These are phyloP conservation scores for Penicillium salamii DNA, from an alignment of 495 filamentous ascomycete genomes.

Conservation along the genomic window DNA sequence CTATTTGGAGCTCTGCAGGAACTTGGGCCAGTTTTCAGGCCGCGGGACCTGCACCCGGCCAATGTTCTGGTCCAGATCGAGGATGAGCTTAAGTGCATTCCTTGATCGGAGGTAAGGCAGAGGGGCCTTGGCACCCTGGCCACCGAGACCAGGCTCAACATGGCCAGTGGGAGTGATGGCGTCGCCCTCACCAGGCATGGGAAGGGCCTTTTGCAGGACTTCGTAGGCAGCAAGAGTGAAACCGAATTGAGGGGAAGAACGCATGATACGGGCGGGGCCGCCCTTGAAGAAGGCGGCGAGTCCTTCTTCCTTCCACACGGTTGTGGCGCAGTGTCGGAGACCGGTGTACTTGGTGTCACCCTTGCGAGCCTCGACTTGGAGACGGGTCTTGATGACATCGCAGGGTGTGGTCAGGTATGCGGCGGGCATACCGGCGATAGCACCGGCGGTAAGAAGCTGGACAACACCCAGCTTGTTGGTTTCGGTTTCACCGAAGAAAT, in stretches of 20 bases:
- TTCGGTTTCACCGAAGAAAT: conserved; percentile 86
- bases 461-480: conserved; percentile 88
- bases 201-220: conserved; percentile 77
- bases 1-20: conserved; percentile 35
- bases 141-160: conserved; percentile 54
- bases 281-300: conserved; percentile 98
- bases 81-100: conserved; percentile 94
- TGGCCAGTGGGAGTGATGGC: conserved; percentile 43
- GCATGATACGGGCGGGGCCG: conserved; percentile 87
- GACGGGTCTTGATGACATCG: conserved; percentile 97
- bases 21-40: conserved; percentile 44
- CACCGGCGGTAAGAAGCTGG: conserved; percentile 91
- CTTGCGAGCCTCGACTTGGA: conserved; percentile 96
- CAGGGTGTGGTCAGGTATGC: conserved; percentile 96
- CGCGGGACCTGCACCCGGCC: conserved; percentile 62
- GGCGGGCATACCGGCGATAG: conserved; percentile 97
- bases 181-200: conserved; percentile 67
- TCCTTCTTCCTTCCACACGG: conserved; percentile 85
- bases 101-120: conserved; percentile 81
- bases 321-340: conserved; percentile 80
- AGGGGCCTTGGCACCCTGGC: conserved; percentile 58
- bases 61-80: conserved; percentile 91
- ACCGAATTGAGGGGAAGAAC: conserved; percentile 95
- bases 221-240: conserved; percentile 96
- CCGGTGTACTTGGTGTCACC: conserved; percentile 84